Evolutionary conservation across 139 green algal genomes (phyloP).

Genomic region (Chlamydomonas incerta): DNA sequence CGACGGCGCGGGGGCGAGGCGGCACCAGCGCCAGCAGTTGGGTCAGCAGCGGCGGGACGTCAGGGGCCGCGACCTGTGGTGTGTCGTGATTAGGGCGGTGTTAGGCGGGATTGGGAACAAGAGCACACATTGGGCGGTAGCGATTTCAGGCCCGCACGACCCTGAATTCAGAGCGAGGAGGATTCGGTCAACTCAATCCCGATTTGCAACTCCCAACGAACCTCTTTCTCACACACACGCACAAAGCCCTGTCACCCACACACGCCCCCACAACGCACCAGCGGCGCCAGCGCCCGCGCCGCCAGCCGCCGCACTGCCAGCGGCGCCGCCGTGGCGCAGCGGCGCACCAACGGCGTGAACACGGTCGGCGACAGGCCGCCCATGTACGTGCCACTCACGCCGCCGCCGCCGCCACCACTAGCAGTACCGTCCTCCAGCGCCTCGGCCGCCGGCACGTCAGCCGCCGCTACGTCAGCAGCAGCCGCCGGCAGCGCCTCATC

Average conservation of each 20-base stretch:
- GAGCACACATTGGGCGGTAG: too few relatives aligned
- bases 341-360: conserved; percentile 73
- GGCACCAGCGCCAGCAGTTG: conserved; percentile 39
- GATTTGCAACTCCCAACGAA: too few relatives aligned
- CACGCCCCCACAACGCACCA: conserved; percentile 37
- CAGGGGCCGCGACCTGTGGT: conserved; percentile 50
- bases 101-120: too few relatives aligned
- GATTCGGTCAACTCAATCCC: too few relatives aligned
- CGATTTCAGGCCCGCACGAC: too few relatives aligned
- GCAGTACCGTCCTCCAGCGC: too few relatives aligned
- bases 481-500: background rate
- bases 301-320: conserved; percentile 80
- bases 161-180: too few relatives aligned
- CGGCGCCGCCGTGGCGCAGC: conserved; percentile 59
- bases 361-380: conserved; percentile 62
- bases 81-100: too few relatives aligned
- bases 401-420: background rate
- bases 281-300: conserved; percentile 70
- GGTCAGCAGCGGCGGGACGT: conserved; percentile 43
- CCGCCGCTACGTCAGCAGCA: too few relatives aligned
- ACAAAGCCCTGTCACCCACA: too few relatives aligned
- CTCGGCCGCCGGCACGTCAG: too few relatives aligned
- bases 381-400: conserved; percentile 5
- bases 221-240: too few relatives aligned
- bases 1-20: background rate